These are phyloP conservation scores for Scedosporium apiospermum DNA, from an alignment of 2,329 filamentous ascomycete species.

Conservation along the genomic window DNA sequence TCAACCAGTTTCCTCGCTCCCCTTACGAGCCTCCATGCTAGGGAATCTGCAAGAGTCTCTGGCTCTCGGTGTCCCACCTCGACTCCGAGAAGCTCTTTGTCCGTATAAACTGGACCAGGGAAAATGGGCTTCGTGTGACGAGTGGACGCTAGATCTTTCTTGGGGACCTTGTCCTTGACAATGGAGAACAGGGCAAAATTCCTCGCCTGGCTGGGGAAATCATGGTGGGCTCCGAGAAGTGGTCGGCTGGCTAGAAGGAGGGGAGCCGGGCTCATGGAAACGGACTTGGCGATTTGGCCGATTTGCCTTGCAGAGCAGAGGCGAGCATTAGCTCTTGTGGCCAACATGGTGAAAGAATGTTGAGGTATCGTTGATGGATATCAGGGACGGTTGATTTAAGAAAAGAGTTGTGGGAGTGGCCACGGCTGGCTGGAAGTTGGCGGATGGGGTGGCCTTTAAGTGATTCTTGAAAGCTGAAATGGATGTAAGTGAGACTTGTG, in stretches of 20 bases:
- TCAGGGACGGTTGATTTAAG: neutral
- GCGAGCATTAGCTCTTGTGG: slow-evolving; percentile 2
- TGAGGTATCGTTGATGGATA: neutral
- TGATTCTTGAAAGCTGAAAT: neutral
- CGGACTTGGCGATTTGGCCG: neutral
- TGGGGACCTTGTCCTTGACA: slow-evolving; percentile 35
- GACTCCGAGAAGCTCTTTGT: slow-evolving; percentile 68
- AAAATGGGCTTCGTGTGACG: slow-evolving; percentile 55
- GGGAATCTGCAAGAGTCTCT: slow-evolving; percentile 63
- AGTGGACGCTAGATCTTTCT: slow-evolving; percentile 51
- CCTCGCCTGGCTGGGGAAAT: slow-evolving; percentile 13
- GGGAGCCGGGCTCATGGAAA: neutral
- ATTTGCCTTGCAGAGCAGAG: slow-evolving; percentile 6
- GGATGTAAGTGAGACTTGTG: neutral
- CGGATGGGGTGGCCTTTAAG: neutral
- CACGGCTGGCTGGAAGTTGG: neutral
- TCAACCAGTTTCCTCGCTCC: slow-evolving; percentile 74
- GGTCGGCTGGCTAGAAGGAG: neutral
- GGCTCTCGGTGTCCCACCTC: slow-evolving; percentile 68
- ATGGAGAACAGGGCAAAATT: slow-evolving; percentile 41
- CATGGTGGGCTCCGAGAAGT: neutral
- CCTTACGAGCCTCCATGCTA: slow-evolving; percentile 69
- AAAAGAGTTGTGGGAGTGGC: neutral
- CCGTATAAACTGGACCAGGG: slow-evolving; percentile 64
- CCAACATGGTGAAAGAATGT: slow-evolving; percentile 6